phyloP scores from a whole-genome alignment of 257 asterid genomes.

The Plantago elongata region DNA sequence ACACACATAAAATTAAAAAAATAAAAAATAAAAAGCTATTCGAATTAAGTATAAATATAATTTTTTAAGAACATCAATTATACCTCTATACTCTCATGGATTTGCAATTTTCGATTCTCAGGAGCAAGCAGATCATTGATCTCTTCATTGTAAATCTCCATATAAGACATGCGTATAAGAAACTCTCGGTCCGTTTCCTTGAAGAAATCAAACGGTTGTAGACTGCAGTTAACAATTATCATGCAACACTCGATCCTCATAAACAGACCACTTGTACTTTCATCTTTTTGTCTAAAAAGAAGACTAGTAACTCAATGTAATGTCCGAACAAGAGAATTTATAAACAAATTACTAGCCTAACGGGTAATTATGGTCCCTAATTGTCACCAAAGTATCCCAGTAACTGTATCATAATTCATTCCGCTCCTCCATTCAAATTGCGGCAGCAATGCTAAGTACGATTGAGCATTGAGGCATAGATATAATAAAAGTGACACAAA shows the following conservation, averaged over 20 bases:
- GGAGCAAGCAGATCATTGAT: constrained; percentile 93
- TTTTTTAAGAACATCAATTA: neutral
- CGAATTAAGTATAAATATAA: neutral
- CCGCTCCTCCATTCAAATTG: no score
- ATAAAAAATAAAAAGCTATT: neutral
- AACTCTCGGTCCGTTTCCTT: constrained; percentile 80
- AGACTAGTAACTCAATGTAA: constrained; percentile 10
- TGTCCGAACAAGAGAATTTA: neutral
- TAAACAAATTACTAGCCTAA: no score
- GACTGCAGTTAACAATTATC: constrained; percentile 7
- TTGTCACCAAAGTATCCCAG: neutral
- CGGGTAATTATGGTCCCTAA: neutral
- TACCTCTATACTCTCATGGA: constrained; percentile 95
- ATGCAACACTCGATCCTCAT: constrained; percentile 11
- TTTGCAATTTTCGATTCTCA: constrained; percentile 82
- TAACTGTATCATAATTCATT: no score
- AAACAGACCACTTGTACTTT: constrained; percentile 1
- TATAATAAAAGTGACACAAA: no score
- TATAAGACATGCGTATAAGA: constrained; percentile 91
- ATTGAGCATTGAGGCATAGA: no score
- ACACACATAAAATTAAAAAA: no score
- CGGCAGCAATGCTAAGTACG: no score
- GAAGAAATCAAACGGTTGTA: constrained; percentile 15
- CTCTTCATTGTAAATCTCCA: constrained; percentile 97
- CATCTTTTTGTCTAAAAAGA: neutral